These are phyloP conservation scores for Kwoniella sp. DNA, from an alignment of 768 basidiomycete species.

Conservation along the genomic window DNA sequence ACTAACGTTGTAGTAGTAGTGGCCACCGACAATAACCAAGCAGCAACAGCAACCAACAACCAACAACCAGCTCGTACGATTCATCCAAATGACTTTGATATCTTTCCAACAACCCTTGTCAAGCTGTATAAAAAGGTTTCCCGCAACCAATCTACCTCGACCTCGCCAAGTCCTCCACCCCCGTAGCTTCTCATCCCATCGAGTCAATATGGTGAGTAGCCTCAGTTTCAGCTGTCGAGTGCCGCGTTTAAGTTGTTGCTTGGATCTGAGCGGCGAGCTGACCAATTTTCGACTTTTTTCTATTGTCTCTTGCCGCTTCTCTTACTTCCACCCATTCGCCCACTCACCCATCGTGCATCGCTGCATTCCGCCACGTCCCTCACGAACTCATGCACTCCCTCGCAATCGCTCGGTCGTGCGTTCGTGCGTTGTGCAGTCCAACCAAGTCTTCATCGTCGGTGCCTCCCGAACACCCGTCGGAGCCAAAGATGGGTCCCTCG, in stretches of 20 bases:
- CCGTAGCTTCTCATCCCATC: not conserved
- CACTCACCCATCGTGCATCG: too few species aligned
- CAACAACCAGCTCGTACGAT: constrained; percentile 1
- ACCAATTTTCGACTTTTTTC: too few species aligned
- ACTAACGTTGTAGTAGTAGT: not conserved
- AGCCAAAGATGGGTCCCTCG: constrained; percentile 85
- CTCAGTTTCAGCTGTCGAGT: too few species aligned
- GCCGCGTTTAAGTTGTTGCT: too few species aligned
- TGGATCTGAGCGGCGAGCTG: too few species aligned
- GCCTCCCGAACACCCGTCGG: constrained; percentile 93
- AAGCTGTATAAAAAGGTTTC: not conserved
- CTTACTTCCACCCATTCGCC: too few species aligned
- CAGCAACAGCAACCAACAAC: too few species aligned
- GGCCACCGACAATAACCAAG: too few species aligned
- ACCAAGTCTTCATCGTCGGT: constrained; percentile 68
- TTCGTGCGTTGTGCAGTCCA: not conserved
- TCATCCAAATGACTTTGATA: not conserved
- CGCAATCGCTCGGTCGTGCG: too few species aligned
- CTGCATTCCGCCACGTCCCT: too few species aligned
- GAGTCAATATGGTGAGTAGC: not conserved
- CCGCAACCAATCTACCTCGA: not conserved
- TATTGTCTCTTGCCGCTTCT: too few species aligned
- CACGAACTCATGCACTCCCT: too few species aligned
- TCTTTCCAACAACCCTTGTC: not conserved
- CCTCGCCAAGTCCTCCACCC: not conserved